A percentile compares a stretch with the other conserved stretches of the same genome.
phyloP scores from a whole-genome alignment of 2,329 filamentous ascomycete species.

The Neocatenulostroma microsporum region DNA sequence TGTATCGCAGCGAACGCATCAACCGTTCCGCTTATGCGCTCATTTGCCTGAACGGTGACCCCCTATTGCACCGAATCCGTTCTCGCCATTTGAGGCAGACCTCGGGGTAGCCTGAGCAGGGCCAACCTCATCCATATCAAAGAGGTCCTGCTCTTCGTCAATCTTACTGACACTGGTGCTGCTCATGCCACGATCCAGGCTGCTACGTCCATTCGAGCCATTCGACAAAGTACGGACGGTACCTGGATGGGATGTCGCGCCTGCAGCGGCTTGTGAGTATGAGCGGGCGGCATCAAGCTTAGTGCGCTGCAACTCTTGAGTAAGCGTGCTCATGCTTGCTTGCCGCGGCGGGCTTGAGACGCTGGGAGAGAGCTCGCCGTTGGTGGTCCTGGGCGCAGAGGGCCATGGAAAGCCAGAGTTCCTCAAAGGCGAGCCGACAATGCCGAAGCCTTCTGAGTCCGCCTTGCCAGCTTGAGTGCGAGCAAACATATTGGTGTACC shows the following conservation, averaged over 20 bases:
- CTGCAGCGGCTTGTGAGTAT: conserved; percentile 15
- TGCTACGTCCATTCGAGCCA: conserved; percentile 12
- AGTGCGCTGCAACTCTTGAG: conserved; percentile 41
- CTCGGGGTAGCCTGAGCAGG: conserved; percentile 2
- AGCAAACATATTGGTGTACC: conserved; percentile 54
- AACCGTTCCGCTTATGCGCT: no score
- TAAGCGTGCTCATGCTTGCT: conserved; percentile 54
- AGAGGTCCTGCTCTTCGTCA: conserved; percentile 26
- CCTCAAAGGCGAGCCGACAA: conserved; percentile 59
- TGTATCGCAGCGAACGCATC: no score
- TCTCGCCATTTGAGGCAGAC: conserved; percentile 9
- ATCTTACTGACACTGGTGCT: conserved; percentile 23
- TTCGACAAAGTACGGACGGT: conserved; percentile 12
- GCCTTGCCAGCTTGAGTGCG: conserved; percentile 21
- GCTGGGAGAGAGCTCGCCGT: conserved; percentile 31
- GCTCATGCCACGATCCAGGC: conserved; percentile 22
- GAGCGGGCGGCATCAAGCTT: conserved; percentile 29
- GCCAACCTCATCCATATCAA: conserved; percentile 28
- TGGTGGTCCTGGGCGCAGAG: conserved; percentile 9
- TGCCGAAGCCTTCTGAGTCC: conserved; percentile 37
- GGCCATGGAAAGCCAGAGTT: conserved; percentile 46
- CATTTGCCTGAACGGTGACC: conserved; percentile 9
- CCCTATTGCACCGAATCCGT: conserved; percentile 13
- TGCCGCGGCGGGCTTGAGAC: conserved; percentile 50
- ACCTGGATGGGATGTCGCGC: conserved; percentile 5